These are phyloP conservation scores for Erodium moschatum DNA, from an alignment of 441 rosid genomes.

Conservation along the genomic window DNA sequence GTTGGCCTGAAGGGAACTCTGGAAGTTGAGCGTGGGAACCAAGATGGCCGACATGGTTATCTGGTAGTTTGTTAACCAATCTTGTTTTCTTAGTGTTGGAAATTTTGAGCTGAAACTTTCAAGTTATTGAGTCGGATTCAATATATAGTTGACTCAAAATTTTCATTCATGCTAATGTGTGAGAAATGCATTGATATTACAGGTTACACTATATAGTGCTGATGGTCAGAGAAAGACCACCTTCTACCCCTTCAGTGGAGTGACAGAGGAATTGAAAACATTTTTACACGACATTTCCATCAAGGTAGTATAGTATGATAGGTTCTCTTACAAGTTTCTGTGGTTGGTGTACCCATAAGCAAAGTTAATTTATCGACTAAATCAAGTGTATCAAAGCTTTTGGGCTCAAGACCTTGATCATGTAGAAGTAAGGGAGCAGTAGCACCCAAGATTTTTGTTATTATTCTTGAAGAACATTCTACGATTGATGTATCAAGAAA, in stretches of 20 bases:
- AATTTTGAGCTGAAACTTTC: conserved; percentile 6
- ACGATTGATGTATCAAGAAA: no score
- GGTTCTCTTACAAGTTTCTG: no score
- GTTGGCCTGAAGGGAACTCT: conserved; percentile 84
- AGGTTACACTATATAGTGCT: conserved; percentile 51
- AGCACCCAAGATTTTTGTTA: no score
- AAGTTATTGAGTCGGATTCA: no score
- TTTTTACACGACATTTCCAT: conserved; percentile 55
- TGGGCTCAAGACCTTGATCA: no score
- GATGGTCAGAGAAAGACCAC: conserved; percentile 49
- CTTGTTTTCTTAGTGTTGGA: background rate
- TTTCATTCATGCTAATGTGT: conserved; percentile 9
- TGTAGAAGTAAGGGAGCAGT: no score
- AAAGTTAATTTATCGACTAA: no score
- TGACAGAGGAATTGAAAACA: conserved; percentile 73
- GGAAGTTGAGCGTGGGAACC: conserved; percentile 73
- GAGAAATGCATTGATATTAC: conserved; percentile 18
- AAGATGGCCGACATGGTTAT: conserved; percentile 80
- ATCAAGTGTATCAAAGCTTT: no score
- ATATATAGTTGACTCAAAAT: background rate
- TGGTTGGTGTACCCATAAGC: no score
- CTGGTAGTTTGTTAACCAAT: conserved; percentile 34
- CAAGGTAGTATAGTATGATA: conserved; percentile 37
- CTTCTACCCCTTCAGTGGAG: conserved; percentile 84
- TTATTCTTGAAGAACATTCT: no score